Conservation (phyloP, 257 asterid species). For the Plantago ovata region DNA sequence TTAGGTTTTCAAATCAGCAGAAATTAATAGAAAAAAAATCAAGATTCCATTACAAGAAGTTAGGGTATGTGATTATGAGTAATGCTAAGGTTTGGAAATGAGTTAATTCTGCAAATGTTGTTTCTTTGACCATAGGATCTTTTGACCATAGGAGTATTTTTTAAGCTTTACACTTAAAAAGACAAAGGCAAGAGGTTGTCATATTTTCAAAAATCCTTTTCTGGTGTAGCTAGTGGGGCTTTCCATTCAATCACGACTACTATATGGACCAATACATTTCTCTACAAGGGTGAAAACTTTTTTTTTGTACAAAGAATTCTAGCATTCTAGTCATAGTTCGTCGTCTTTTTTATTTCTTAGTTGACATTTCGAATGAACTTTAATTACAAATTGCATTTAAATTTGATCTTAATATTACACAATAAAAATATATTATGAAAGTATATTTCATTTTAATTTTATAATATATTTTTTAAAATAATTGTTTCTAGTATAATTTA, state of each 20-base stretch:
- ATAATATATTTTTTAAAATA: too few relatives aligned
- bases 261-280: too few relatives aligned
- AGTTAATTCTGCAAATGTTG: constrained; percentile 5
- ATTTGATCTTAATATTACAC: too few relatives aligned
- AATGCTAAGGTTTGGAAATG: constrained; percentile 42
- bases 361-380: too few relatives aligned
- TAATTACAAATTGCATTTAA: too few relatives aligned
- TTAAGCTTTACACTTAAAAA: constrained; percentile 30
- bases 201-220: constrained; percentile 27
- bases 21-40: constrained; percentile 15
- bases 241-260: neutral
- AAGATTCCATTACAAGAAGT: constrained; percentile 12
- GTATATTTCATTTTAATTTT: too few relatives aligned
- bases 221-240: too few relatives aligned
- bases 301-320: too few relatives aligned
- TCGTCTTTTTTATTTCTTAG: too few relatives aligned
- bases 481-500: too few relatives aligned
- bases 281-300: constrained; percentile 11
- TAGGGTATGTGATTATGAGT: constrained; percentile 31
- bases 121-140: constrained; percentile 38
- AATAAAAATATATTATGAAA: too few relatives aligned
- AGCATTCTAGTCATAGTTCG: too few relatives aligned
- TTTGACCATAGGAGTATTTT: constrained; percentile 53
- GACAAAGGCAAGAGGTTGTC: constrained; percentile 29
- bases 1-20: constrained; percentile 46